A percentile compares a stretch with the other conserved stretches of the same genome.
phyloP scores from a whole-genome alignment of 148 eudicot genomes.

The Cornus controversa region DNA sequence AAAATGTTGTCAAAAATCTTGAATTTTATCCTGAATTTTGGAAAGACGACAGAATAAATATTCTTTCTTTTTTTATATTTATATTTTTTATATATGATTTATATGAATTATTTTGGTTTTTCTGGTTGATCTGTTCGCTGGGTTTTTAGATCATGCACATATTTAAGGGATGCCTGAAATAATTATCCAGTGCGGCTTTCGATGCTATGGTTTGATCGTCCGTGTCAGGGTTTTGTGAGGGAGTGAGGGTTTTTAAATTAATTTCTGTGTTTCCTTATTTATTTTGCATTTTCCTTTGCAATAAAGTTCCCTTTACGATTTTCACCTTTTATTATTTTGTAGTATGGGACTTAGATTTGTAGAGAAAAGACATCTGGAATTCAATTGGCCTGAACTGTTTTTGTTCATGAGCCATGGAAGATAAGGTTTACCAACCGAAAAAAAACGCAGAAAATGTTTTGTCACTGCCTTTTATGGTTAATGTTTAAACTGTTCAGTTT shows the following conservation, averaged over 20 bases:
- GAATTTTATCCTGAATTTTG: neutral
- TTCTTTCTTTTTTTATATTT: neutral
- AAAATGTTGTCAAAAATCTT: conserved; percentile 7
- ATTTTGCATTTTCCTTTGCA: neutral
- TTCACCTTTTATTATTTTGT: neutral
- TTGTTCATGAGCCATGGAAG: neutral
- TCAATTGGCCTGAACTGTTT: neutral
- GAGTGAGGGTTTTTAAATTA: conserved; percentile 21
- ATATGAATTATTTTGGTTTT: neutral
- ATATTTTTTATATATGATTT: too few species aligned
- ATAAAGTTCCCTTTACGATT: neutral
- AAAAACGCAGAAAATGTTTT: neutral
- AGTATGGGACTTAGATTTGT: neutral
- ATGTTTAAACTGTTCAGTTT: neutral
- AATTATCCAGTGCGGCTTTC: neutral
- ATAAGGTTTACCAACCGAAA: too few species aligned
- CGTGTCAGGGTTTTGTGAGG: conserved; percentile 27
- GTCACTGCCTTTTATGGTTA: neutral
- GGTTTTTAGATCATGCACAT: conserved; percentile 13
- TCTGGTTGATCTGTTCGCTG: conserved; percentile 7
- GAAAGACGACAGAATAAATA: conserved; percentile 1
- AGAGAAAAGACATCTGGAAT: neutral
- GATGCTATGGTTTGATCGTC: conserved; percentile 1
- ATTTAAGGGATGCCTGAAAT: neutral
- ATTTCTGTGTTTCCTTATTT: neutral